Conservation (phyloP, 148 eudicot genomes). For the Fagopyrum esculentum region DNA sequence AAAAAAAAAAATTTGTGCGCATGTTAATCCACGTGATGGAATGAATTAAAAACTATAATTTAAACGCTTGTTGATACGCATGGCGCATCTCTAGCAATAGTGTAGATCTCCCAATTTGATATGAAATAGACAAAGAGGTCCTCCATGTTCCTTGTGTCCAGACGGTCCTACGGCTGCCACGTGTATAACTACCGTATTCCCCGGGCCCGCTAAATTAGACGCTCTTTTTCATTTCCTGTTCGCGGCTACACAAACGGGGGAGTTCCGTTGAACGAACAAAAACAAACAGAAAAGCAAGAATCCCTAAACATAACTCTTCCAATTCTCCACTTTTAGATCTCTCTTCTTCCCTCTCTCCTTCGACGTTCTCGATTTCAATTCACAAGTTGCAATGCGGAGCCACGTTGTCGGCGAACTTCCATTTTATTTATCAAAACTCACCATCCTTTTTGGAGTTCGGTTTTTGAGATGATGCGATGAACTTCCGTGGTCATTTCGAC, state of each 20-base stretch:
- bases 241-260: constrained; percentile 2
- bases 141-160: constrained; percentile 5
- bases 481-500: background rate
- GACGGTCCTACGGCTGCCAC: background rate
- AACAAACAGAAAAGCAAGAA: background rate
- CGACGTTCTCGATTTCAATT: background rate
- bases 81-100: no score
- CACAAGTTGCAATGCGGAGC: background rate
- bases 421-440: background rate
- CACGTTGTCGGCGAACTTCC: background rate
- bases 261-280: background rate
- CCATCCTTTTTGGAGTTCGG: background rate
- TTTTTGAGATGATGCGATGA: background rate
- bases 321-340: background rate
- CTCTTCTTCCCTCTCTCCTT: constrained; percentile 4
- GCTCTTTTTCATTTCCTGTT: background rate
- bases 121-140: background rate
- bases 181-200: constrained; percentile 1
- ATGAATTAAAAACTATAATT: no score
- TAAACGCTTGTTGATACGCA: no score
- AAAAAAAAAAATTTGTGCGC: no score
- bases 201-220: constrained; percentile 9
- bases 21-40: no score
- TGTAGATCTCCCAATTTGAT: no score
- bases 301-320: constrained; percentile 8